Evolutionary conservation across 2,329 filamentous ascomycete genomes (phyloP), one percentile per base, ranked within the genome.

Genomic region (Hymenoscyphus scutula): DNA sequence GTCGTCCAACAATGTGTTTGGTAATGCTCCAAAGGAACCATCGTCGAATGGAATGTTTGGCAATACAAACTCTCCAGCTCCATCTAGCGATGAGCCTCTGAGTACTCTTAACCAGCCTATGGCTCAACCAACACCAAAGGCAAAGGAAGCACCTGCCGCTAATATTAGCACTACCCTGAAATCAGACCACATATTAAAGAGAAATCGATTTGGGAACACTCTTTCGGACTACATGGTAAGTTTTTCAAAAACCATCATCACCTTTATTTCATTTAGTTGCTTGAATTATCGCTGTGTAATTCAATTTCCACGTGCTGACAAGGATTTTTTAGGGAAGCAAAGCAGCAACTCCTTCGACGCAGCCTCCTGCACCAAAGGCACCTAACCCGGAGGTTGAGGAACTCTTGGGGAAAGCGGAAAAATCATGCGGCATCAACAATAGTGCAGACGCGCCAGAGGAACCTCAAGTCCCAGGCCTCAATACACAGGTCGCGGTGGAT

Each of bases 1-100:
- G 55, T 59, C 56, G 55, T 51, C 64, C 34, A 60, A 11, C 25
- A 63, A 57, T 53, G 5, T 64, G 3, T 68, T 68, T 56, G 62
- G 59, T 6, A 57, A 37, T 45, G 4, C 56, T 27, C 17, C 56
- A 5, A 58, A 25, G 55, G 17, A 13, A 41, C 15, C 38, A 41
- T 41, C 38, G 15, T 41, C 38, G 13, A 17, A 17, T 25, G 65
- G 62, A 27, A 19, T 62, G 4, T 67, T 69, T 61, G 63, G 61
- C 8, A 59, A 34, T 19, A 29, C 58, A n/a, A 60, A 51, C 27
- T 48, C 41, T 11, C n/a, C 58, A 1, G 38, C 58, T 10, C 23
- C 60, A 23, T 45, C 65, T 13, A 37, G 51, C 38, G 60, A 38
- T 51, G 61, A 54, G 29, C 32, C 64, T n/a, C 60, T 68, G 53